Percentiles rank a stretch among this genome's conserved stretches.
These are phyloP conservation scores for Boletus reticulatus DNA, from an alignment of 768 basidiomycete genomes.

Conservation along the genomic window DNA sequence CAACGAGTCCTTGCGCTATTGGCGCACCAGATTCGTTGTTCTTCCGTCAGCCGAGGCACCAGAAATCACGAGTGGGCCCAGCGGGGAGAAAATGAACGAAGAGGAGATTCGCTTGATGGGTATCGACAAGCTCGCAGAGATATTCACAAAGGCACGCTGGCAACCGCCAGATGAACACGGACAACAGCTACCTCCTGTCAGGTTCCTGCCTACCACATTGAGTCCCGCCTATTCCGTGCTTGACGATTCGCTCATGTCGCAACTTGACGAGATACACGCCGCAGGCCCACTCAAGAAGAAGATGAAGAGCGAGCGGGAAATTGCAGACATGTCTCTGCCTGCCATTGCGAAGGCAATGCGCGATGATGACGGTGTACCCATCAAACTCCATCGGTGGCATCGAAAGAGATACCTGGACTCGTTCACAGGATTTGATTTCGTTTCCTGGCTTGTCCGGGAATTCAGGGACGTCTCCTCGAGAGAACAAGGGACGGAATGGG, in stretches of 20 bases:
- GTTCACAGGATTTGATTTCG: slow-evolving; percentile 87
- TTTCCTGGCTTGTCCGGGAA: slow-evolving; percentile 89
- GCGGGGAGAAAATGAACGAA: slow-evolving; percentile 75
- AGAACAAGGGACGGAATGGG: slow-evolving; percentile 79
- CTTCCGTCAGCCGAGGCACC: slow-evolving; percentile 82
- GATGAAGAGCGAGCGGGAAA: slow-evolving; percentile 73
- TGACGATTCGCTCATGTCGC: slow-evolving; percentile 75
- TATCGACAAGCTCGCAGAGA: slow-evolving; percentile 87
- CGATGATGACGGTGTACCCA: slow-evolving; percentile 79
- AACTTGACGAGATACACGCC: slow-evolving; percentile 78
- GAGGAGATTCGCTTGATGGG: slow-evolving; percentile 88
- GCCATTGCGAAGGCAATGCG: slow-evolving; percentile 82
- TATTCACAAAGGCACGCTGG: slow-evolving; percentile 86
- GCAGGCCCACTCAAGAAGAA: slow-evolving; percentile 75
- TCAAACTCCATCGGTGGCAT: slow-evolving; percentile 87
- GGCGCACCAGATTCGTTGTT: slow-evolving; percentile 92
- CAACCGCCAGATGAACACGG: slow-evolving; percentile 43
- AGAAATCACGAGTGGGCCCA: slow-evolving; percentile 49
- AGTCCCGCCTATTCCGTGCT: slow-evolving; percentile 76
- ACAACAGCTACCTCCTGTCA: slow-evolving; percentile 54
- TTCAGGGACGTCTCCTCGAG: slow-evolving; percentile 86
- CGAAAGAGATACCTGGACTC: slow-evolving; percentile 68
- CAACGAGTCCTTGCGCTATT: slow-evolving; percentile 82
- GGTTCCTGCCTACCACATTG: slow-evolving; percentile 82
- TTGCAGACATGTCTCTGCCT: slow-evolving; percentile 59